Conservation (phyloP, 1,284 basidiomycete species). For the Microstroma glucosiphilum region DNA sequence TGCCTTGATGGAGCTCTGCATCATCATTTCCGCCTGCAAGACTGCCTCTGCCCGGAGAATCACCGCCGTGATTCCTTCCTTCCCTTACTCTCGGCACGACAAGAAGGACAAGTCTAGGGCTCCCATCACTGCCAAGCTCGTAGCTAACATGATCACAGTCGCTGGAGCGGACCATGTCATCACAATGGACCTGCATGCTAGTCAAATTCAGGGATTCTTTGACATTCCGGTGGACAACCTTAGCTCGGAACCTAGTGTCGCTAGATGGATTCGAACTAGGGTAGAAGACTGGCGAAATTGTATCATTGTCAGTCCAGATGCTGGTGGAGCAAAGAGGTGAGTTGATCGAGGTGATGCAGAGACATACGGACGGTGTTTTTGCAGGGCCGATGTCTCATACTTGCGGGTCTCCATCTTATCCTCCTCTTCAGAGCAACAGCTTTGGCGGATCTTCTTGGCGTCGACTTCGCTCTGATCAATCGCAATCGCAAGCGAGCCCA, state of each 20-base stretch:
- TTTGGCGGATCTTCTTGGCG: conserved; percentile 87
- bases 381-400: not conserved
- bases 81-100: conserved; percentile 93
- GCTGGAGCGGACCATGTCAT: conserved; percentile 98
- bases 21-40: conserved; percentile 88
- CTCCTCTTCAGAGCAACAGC: conserved; percentile 67
- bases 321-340: conserved; percentile 92
- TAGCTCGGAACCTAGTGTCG: conserved; percentile 40
- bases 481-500: conserved; percentile 60
- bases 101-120: conserved; percentile 96
- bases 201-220: conserved; percentile 98
- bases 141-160: conserved; percentile 92
- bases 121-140: conserved; percentile 95
- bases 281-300: conserved; percentile 80
- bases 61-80: conserved; percentile 96
- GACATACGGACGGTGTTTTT: not conserved
- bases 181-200: conserved; percentile 96
- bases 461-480: conserved; percentile 96
- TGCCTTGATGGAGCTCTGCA: conserved; percentile 62
- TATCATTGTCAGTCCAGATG: conserved; percentile 94
- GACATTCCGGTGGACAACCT: conserved; percentile 95
- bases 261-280: conserved; percentile 67
- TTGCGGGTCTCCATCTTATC: too few relatives aligned
- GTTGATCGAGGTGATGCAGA: not conserved
- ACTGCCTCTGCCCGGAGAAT: conserved; percentile 92